Evolutionary conservation across 345 rosid genomes (phyloP).

Genomic region (Brassica nigra): DNA sequence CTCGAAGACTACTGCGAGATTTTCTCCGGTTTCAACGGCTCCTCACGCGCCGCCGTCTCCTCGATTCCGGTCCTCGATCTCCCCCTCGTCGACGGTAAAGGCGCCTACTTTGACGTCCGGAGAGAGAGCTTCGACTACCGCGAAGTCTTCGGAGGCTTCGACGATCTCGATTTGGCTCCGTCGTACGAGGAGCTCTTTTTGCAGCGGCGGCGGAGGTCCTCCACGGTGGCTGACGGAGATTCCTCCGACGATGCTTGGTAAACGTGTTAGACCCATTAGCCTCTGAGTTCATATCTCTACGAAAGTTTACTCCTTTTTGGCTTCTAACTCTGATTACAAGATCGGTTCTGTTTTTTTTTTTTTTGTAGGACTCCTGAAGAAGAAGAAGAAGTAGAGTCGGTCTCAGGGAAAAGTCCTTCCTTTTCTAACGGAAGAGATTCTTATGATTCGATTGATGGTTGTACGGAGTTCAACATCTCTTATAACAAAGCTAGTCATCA

Average conservation of each 20-base stretch:
- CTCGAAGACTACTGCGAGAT: slow-evolving; percentile 83
- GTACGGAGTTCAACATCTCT: slow-evolving; percentile 67
- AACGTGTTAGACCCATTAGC: slow-evolving; percentile 8
- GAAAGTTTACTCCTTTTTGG: background rate
- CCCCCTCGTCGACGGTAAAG: slow-evolving; percentile 52
- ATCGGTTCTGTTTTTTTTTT: background rate
- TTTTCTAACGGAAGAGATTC: slow-evolving; percentile 63
- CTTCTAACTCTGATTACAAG: background rate
- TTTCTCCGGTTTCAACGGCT: slow-evolving; percentile 68
- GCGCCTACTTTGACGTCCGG: slow-evolving; percentile 64
- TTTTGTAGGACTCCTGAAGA: slow-evolving; percentile 69
- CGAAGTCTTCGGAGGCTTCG: slow-evolving; percentile 76
- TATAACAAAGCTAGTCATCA: slow-evolving; percentile 63
- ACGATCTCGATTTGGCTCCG: slow-evolving; percentile 59
- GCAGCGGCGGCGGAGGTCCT: slow-evolving; percentile 20
- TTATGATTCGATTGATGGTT: slow-evolving; percentile 56
- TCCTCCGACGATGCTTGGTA: slow-evolving; percentile 89
- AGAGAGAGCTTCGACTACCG: slow-evolving; percentile 63
- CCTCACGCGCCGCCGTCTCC: slow-evolving; percentile 62
- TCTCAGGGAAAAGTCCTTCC: slow-evolving; percentile 55
- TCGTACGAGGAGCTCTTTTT: slow-evolving; percentile 62
- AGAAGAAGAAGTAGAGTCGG: slow-evolving; percentile 58
- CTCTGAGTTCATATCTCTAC: background rate
- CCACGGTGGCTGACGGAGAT: slow-evolving; percentile 45
- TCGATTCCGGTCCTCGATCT: slow-evolving; percentile 95